A percentile compares a stretch with the other conserved stretches of the same genome.
These are phyloP conservation scores for Glutinoglossum americanum DNA, from an alignment of 495 filamentous ascomycete species.

Conservation along the genomic window DNA sequence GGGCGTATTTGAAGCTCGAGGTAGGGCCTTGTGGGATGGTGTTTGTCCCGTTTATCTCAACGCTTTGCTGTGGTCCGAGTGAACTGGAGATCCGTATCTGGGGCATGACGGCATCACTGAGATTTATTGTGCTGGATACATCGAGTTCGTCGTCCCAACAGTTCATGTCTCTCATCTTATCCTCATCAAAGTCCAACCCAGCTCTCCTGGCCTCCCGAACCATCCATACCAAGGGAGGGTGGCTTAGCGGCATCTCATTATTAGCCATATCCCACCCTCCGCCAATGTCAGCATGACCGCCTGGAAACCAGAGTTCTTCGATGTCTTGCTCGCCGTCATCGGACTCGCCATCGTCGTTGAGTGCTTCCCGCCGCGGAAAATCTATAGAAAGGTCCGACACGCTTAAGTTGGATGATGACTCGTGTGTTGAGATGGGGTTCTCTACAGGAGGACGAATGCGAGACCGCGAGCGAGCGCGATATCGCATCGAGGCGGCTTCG, in stretches of 20 bases:
- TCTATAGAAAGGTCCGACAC: slow-evolving; percentile 22
- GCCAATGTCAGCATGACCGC: slow-evolving; percentile 64
- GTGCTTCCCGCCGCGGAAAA: slow-evolving; percentile 13
- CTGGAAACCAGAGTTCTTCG: slow-evolving; percentile 68
- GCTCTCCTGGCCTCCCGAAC: slow-evolving; percentile 53
- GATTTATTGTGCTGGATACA: background rate
- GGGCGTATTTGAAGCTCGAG: slow-evolving; percentile 29
- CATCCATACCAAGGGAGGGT: slow-evolving; percentile 70
- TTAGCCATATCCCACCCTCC: slow-evolving; percentile 52
- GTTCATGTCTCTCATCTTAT: slow-evolving; percentile 45
- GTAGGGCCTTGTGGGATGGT: background rate
- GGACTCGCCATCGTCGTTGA: slow-evolving; percentile 27
- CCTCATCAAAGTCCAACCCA: slow-evolving; percentile 45
- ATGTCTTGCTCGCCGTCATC: slow-evolving; percentile 48
- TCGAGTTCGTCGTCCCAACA: slow-evolving; percentile 29
- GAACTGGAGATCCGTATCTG: slow-evolving; percentile 5
- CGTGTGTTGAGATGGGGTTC: slow-evolving; percentile 18
- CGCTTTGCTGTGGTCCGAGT: background rate
- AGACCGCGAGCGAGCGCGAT: slow-evolving; percentile 21
- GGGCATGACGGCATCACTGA: background rate
- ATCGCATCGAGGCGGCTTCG: slow-evolving; percentile 14
- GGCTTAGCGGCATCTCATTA: slow-evolving; percentile 40
- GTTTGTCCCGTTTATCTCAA: slow-evolving; percentile 8
- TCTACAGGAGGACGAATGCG: slow-evolving; percentile 3
- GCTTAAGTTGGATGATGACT: slow-evolving; percentile 18